Evolutionary conservation across 768 basidiomycete genomes (phyloP), one percentile per base, ranked within the genome.

Genomic region (Trametes elegans): DNA sequence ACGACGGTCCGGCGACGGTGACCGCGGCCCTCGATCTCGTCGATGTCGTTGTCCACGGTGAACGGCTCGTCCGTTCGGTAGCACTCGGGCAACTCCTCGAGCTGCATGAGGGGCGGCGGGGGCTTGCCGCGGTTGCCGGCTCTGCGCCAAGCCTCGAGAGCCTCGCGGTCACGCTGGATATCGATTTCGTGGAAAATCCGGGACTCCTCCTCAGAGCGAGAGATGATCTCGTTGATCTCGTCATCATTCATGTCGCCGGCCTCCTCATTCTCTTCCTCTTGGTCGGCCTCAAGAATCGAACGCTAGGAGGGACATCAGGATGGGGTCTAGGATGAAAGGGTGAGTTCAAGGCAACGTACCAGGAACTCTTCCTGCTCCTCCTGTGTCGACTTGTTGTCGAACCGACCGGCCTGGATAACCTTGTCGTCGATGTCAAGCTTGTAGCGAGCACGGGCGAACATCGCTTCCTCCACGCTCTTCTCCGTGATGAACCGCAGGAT

Each of bases 381-480:
- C 61, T 93, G 90, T 3, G 94, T 96, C 19, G 95, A 96, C 73
- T 96, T 96, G 74, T 98, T 96, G 70, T 99, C 97, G 74, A 98
- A 98, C 41, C 93, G 93, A 78, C 96, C 96, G 49, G 94, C 94
- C 75, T 98, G 96, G 66, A 98, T 98, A 74, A 97, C 96, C 71
- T 99, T 98, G 75, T 96, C 94, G 69, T 99, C 97, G 65, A 99
- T 95, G 65, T 96, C 96, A 26, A 98, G 87, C 77, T 99, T 99
- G 74, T 85, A 91, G 54, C 91, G 84, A 5, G 97, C 97, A 60
- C 94, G 84, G 40, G 92, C 90, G 58, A 98, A 90, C 83, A 98
- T 97, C 3, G 94, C 93, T 73, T 98, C 97, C 73, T 98, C 97
- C 21, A 99, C 93, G 59, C 94, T 96, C 76, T 94, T 93, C 71